These are phyloP conservation scores for Talaromyces sp. DNA, from an alignment of 2,329 filamentous ascomycete genomes.

Conservation along the genomic window DNA sequence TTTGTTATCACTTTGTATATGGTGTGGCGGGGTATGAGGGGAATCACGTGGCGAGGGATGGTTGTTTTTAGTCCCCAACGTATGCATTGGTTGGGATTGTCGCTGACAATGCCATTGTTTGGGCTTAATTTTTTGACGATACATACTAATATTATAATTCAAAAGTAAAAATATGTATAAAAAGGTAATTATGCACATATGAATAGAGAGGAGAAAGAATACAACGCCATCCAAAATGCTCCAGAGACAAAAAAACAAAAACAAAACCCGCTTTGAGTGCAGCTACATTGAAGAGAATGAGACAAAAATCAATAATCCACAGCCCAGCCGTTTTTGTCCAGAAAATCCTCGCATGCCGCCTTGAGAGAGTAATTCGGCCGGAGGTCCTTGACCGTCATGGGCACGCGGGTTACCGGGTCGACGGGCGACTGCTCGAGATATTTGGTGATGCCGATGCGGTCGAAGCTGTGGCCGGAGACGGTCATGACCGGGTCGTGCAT, in stretches of 20 bases:
- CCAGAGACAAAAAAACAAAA: neutral
- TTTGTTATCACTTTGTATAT: neutral
- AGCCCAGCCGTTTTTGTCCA: constrained; percentile 84
- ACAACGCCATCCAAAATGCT: constrained; percentile 6
- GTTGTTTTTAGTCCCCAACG: neutral
- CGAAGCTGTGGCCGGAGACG: constrained; percentile 84
- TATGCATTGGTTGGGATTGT: neutral
- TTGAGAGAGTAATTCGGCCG: constrained; percentile 76
- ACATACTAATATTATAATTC: neutral
- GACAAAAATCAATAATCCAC: constrained; percentile 66
- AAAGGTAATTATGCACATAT: neutral
- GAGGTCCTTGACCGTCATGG: constrained; percentile 62
- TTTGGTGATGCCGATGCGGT: constrained; percentile 77
- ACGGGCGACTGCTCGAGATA: constrained; percentile 69
- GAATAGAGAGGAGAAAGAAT: neutral
- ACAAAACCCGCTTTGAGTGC: neutral
- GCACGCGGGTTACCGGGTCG: constrained; percentile 79
- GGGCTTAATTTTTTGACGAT: neutral
- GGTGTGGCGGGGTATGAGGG: neutral
- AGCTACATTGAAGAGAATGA: neutral
- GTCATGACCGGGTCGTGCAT: constrained; percentile 48
- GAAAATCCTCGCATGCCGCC: constrained; percentile 77
- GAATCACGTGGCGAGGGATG: neutral
- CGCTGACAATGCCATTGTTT: neutral
- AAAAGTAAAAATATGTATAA: neutral